Percentiles rank a stretch among this genome's conserved stretches.
Conservation (phyloP, 2,329 filamentous ascomycete genomes). For the Cercospora nicotianae region DNA sequence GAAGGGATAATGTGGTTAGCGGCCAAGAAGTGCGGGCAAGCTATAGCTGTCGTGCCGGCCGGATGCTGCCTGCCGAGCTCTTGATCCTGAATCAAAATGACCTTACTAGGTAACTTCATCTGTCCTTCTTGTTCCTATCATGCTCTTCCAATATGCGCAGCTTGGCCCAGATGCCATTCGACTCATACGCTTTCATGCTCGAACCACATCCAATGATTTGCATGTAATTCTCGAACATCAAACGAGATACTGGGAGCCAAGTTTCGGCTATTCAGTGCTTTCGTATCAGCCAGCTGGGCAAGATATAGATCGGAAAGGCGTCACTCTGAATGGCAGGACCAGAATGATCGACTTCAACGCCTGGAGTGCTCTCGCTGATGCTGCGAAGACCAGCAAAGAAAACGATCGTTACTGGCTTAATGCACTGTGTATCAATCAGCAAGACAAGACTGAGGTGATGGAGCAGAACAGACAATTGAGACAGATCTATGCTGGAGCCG, state of each 20-base stretch:
- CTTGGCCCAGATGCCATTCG: conserved; percentile 17
- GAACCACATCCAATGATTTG: conserved; percentile 12
- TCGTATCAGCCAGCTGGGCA: background rate
- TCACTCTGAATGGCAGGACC: conserved; percentile 22
- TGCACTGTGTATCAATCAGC: conserved; percentile 13
- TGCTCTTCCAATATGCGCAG: conserved; percentile 24
- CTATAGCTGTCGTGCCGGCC: background rate
- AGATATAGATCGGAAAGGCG: conserved; percentile 6
- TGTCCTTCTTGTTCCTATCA: background rate
- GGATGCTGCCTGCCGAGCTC: background rate
- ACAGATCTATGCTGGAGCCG: conserved; percentile 8
- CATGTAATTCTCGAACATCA: conserved; percentile 20
- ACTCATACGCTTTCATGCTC: conserved; percentile 17
- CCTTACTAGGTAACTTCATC: background rate
- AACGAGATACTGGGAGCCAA: conserved; percentile 6
- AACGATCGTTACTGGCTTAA: conserved; percentile 10
- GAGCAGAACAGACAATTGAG: background rate
- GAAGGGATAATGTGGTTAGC: background rate
- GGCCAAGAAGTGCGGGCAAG: conserved; percentile 1
- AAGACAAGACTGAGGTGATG: conserved; percentile 8
- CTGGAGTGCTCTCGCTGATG: conserved; percentile 12
- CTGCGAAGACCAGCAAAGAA: conserved; percentile 1
- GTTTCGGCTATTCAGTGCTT: conserved; percentile 13
- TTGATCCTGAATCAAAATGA: background rate
- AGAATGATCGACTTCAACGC: conserved; percentile 12